Base-by-base conservation (phyloP, 2,329 filamentous ascomycete species). In the Fusarium protoensiforme region DNA sequence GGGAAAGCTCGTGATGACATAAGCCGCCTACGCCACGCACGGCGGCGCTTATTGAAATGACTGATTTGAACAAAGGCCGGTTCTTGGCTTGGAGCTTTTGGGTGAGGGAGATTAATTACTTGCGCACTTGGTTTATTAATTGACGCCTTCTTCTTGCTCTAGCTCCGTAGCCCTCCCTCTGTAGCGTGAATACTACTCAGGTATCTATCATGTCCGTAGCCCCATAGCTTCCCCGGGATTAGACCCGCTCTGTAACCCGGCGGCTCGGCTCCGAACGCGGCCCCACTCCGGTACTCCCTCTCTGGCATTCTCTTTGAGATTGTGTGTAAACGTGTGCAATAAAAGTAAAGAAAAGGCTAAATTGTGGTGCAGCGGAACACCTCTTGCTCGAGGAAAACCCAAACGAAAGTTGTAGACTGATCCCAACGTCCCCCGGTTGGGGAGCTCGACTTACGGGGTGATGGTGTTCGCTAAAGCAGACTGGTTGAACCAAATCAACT, bases 1-100 rank as follows among this genome's bases (percentile, higher is more conserved):
- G 69, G 65, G 35, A 60, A 75, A 71, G 71, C 54, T 68, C 16
- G 7, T 63, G 76, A 77, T 78, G 73, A 78, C 74, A 61, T 78
- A 78, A 77, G 75, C 75, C 14, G 20, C 53, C 5, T 27, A 46
- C 22, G 9, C 31, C 13, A 5, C 18, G 14, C 24, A 7, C 9
- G 38, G 53, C 38, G 35, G 38, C 38, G 57, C 13, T 36, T 35
- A 61, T 29, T 67, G 38, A 36, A 63, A 60, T 36, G 4, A 27
- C 20, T 58, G 38, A 64, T 48, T 22, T 29, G 31, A n/a, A 16
- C 60, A 56, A 39, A 36, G 36, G 14, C 27, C 7, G 16, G n/a
- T 29, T 36, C 33, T 58, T 56, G 51, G 29, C 51, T 56, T 56
- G 29, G 14, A 11, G 51, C 9, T 24, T 33, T 10, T 8, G 11